These are phyloP conservation scores for Pogostemon cablin DNA, from an alignment of 257 asterid genomes.

Conservation along the genomic window DNA sequence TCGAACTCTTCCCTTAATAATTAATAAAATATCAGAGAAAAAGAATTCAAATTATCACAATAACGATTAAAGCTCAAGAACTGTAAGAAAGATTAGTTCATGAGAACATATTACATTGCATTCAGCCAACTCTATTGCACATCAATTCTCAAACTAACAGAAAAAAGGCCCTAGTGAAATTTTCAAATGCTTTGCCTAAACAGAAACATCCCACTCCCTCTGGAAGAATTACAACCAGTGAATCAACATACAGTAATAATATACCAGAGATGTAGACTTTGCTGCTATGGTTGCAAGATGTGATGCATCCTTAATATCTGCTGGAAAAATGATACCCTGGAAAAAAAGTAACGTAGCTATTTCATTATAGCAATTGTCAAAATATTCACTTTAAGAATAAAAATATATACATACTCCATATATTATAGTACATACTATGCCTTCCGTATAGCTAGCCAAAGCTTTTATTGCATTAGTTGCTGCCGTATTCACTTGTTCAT, in stretches of 20 bases:
- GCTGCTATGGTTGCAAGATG: slow-evolving; percentile 65
- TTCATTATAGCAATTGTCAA: slow-evolving; percentile 26
- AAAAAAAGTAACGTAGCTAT: slow-evolving; percentile 23
- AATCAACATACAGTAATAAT: slow-evolving; percentile 19
- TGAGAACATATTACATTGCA: slow-evolving; percentile 10
- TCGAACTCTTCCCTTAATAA: slow-evolving; percentile 82
- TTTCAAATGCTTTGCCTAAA: slow-evolving; percentile 16
- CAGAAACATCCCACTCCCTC: slow-evolving; percentile 6
- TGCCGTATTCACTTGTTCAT: slow-evolving; percentile 86
- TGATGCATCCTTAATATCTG: slow-evolving; percentile 52
- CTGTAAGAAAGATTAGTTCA: slow-evolving; percentile 18
- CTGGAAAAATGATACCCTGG: slow-evolving; percentile 72
- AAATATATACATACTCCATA: slow-evolving; percentile 45
- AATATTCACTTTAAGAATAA: slow-evolving; percentile 18
- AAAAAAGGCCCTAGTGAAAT: not conserved
- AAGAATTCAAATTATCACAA: slow-evolving; percentile 12
- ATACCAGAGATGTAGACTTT: slow-evolving; percentile 82
- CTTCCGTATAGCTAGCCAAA: slow-evolving; percentile 65
- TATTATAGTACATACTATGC: slow-evolving; percentile 53
- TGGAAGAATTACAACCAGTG: slow-evolving; percentile 22
- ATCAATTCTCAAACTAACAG: slow-evolving; percentile 15
- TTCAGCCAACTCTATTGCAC: slow-evolving; percentile 11
- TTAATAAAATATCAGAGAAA: slow-evolving; percentile 33
- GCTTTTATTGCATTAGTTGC: slow-evolving; percentile 61
- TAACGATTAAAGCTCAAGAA: slow-evolving; percentile 22